phyloP scores from a whole-genome alignment of 306 rosid species.

The Rubus idaeus region DNA sequence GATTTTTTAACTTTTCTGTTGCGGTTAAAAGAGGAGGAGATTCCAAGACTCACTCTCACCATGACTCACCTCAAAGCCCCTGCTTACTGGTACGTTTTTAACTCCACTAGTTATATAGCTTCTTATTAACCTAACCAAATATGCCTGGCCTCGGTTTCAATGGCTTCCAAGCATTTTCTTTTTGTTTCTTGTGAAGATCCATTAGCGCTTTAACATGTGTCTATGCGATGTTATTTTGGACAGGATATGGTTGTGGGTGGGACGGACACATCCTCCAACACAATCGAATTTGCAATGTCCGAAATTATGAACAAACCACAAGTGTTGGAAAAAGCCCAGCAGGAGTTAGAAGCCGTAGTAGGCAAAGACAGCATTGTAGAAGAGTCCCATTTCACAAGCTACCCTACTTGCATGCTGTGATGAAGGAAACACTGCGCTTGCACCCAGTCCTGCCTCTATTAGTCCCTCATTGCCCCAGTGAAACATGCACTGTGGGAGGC shows the following conservation, averaged over 20 bases:
- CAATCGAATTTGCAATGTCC: slow-evolving; percentile 62
- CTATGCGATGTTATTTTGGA: too few relatives aligned
- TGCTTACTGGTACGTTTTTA: slow-evolving; percentile 57
- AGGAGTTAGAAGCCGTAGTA: slow-evolving; percentile 48
- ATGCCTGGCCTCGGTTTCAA: too few relatives aligned
- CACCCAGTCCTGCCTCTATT: slow-evolving; percentile 60
- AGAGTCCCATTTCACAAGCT: slow-evolving; percentile 55
- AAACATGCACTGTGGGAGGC: slow-evolving; percentile 51
- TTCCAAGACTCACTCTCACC: slow-evolving; percentile 52
- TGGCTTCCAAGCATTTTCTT: too few relatives aligned
- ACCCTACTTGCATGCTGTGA: slow-evolving; percentile 52
- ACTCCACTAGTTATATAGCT: too few relatives aligned
- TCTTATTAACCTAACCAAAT: too few relatives aligned
- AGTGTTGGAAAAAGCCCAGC: slow-evolving; percentile 43
- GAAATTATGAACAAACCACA: slow-evolving; percentile 50
- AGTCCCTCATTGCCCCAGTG: slow-evolving; percentile 63
- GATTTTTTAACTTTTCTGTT: slow-evolving; percentile 66
- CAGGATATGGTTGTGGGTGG: slow-evolving; percentile 83
- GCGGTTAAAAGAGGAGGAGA: slow-evolving; percentile 53
- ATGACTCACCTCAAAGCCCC: slow-evolving; percentile 49
- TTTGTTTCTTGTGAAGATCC: too few relatives aligned
- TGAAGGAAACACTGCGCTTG: slow-evolving; percentile 68
- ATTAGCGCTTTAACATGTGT: too few relatives aligned
- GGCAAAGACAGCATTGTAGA: slow-evolving; percentile 59
- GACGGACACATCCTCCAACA: slow-evolving; percentile 62